Evolutionary conservation across 2,329 filamentous ascomycete species (phyloP), one percentile per base, ranked within the genome.

Genomic region (Plenodomus tracheiphilus): DNA sequence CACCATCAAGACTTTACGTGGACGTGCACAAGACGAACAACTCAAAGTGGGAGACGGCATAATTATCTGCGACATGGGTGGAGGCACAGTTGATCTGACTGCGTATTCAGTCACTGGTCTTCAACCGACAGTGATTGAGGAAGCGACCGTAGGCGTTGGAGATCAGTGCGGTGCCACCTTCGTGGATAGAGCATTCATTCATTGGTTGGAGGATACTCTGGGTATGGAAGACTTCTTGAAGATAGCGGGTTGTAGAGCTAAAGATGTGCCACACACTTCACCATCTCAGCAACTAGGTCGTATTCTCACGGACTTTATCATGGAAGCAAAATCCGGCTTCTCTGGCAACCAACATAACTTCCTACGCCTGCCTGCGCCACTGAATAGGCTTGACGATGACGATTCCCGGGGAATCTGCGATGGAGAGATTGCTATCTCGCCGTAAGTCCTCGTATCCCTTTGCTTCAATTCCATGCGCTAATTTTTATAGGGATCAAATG

Each of bases 1-100:
- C 40, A 58, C 58, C 0, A 53, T 65, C 13, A 51, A 48, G 5
- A 39, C 47, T 0, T 8, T 63, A 4, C 28, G 44, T 6, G 39
- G 37, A 1, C 51, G 38, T 3, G 46, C 42, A 2, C 51, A 56
- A 4, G 45, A 54, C 2, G 8, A 43, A 1, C 21, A 52, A 15
- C 37, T 64, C 6, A 16, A 20, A 0, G 13, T 53, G 2, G 46
- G 39, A 9, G 54, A 65, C 25, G 50, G 51, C 8, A 64, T 65
- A 36, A 43, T 61, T 0, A 11, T 64, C 0, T 66, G 61, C 37
- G 63, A 65, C 17, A 57, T 59, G 49, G 61, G 61, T 1, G 61
- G 61, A 5, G 63, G 61, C 0, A 65, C 58, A 1, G 58, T 61
- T 0, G 63, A 66, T 17, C 28, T 62, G 3, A 60, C 64, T 16